Conservation (phyloP, 768 basidiomycete genomes). For the Suillus subalutaceus region DNA sequence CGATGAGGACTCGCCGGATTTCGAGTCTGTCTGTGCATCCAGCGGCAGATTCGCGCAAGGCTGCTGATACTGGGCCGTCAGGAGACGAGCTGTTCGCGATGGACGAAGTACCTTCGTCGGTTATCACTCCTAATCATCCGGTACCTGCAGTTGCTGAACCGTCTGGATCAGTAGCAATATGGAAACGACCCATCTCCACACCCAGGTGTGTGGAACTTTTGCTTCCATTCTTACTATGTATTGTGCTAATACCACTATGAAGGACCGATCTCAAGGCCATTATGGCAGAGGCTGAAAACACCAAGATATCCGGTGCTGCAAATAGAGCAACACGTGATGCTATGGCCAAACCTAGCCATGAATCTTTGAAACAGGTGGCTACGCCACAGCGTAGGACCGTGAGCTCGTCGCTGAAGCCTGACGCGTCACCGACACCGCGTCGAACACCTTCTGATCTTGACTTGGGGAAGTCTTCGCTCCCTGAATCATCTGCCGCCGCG, state of each 20-base stretch:
- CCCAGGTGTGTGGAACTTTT: constrained; percentile 48
- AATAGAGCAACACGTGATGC: background rate
- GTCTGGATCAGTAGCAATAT: constrained; percentile 37
- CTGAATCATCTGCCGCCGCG: constrained; percentile 3
- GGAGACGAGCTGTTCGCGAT: constrained; percentile 81
- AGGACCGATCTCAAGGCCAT: constrained; percentile 72
- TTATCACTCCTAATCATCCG: constrained; percentile 20
- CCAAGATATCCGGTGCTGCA: constrained; percentile 8
- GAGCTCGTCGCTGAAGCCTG: constrained; percentile 14
- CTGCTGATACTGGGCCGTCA: constrained; percentile 20
- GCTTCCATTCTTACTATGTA: background rate
- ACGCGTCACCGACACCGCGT: constrained; percentile 13
- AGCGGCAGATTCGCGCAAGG: constrained; percentile 7
- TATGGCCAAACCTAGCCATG: background rate
- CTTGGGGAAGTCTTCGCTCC: constrained; percentile 5
- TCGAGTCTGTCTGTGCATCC: constrained; percentile 30
- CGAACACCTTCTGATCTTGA: constrained; percentile 15
- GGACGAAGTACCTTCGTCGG: constrained; percentile 59
- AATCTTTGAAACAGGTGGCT: background rate
- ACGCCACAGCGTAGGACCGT: constrained; percentile 3
- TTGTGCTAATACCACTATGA: constrained; percentile 16
- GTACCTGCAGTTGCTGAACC: constrained; percentile 18
- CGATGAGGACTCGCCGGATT: constrained; percentile 20
- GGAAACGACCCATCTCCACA: constrained; percentile 48
- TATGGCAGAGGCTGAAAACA: constrained; percentile 74